Base-by-base conservation (phyloP, 208 protist species). In the Crithidia thermophila region DNA sequence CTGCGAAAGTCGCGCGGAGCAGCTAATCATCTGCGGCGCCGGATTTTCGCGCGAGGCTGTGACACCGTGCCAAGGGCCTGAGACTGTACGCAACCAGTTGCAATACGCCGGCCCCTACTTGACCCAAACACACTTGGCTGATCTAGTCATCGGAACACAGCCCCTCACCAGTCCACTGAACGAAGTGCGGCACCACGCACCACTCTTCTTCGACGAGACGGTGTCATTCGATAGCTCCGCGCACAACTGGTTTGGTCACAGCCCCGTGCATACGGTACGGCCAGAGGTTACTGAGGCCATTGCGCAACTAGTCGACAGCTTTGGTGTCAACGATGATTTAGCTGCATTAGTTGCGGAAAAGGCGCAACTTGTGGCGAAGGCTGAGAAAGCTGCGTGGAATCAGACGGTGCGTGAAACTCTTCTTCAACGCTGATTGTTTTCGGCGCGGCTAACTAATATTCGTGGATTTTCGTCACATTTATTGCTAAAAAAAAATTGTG, bases 241-340 rank as follows among this genome's bases (percentile, higher is more conserved):
- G 10, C 28, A 47, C 27, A 69, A 31, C 18, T 72, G 75, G 57
- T 85, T 77, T 57, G 84, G 82, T 9, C 87, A 93, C 64, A 67
- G 28, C 5, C 87, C 87, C 5, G 87, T 93, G 34, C 87, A 93
- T 42, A 90, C 84, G 10, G 58, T 84, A 2, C 80, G 75, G 27
- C 66, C 76, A 21, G 53, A 76, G 6, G 63, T 93, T 30, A 39
- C 73, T 0, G 70, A 88, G 21, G 28, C 30, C 0, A 52, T 93
- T 28, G 73, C 59, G 2, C 18, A 63, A 13, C 23, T 88, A 6
- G 63, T 81, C 14, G 30, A 50, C 9, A n/a, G 18, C 16, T 83
- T 81, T 39, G 61, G 76, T n/a, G 52, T 93, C 4, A 73, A 89
- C 65, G 87, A 93, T 33, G 68, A 72, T 3, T 72, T 93, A 14